Evolutionary conservation across 257 asterid genomes (phyloP), one percentile per base, ranked within the genome.

Genomic region (Solanum sejunctum): DNA sequence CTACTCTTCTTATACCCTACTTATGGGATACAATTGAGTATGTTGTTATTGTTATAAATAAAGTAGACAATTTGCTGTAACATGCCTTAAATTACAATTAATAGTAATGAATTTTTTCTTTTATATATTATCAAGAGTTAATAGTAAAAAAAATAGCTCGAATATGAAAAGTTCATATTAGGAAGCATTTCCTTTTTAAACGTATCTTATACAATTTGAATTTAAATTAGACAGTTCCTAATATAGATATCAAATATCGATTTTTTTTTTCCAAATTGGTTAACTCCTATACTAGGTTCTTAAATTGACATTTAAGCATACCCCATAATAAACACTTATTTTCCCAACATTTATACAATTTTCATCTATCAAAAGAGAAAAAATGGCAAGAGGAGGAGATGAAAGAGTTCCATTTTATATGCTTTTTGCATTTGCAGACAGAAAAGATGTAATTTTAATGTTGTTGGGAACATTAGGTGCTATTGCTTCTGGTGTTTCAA

Each of bases 381-480:
- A 45, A 67, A 57, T 72, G 83, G 86, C 58, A 43, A 41, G 43
- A 17, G 43, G 43, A 8, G 82, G 28, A 43, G 58, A 81, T 45
- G 54, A 70, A 73, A 87, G 55, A 87, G 81, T 85, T 8, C 87
- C 87, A 32, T 70, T 82, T 36, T 47, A 49, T 71, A 84, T 75
- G 83, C 83, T 91, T 51, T 87, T 87, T 56, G 28, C 49, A 9
- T 84, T 86, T 84, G 91, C 94, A 23, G 94, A 90, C 54, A 75
- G 78, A 12, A 6, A 69, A 7, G 94, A 91, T 82, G 81, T 85
- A 16, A 12, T 85, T 13, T 87, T 91, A 64, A 91, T 91, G 91
- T 52, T 88, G 15, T 6, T 90, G 6, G 94, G 94, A 10, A 75
- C 90, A 57, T 86, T 91, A 2, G 89, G 88, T 47, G 92, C 94